A percentile compares a stretch with the other conserved stretches of the same genome.
Evolutionary conservation across 176 grass and related monocot species (phyloP).

Genomic region (Hordeum marinum): DNA sequence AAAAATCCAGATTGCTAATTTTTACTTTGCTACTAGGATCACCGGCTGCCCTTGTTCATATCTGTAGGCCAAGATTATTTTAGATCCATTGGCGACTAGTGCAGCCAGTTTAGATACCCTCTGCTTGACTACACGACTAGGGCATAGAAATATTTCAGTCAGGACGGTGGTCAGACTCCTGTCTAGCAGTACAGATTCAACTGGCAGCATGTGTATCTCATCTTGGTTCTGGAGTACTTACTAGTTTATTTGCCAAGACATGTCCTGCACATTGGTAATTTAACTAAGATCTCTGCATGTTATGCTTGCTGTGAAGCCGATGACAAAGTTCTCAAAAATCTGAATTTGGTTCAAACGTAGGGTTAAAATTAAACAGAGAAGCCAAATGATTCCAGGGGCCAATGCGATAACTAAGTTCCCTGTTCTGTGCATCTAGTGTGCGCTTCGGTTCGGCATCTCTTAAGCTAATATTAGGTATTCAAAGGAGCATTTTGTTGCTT

Average conservation of each 20-base stretch:
- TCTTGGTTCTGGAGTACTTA: constrained; percentile 11
- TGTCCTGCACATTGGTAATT: neutral
- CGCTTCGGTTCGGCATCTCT: constrained; percentile 15
- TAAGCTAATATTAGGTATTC: neutral
- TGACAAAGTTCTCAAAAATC: constrained; percentile 7
- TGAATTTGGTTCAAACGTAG: neutral
- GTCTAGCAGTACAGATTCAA: constrained; percentile 9
- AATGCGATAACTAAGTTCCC: constrained; percentile 2
- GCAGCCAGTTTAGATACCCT: neutral
- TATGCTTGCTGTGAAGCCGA: neutral
- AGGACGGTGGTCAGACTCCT: constrained; percentile 24
- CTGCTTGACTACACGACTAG: constrained; percentile 4
- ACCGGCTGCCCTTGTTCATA: constrained; percentile 17
- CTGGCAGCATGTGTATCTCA: constrained; percentile 17
- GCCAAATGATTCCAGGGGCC: constrained; percentile 29
- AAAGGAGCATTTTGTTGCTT: neutral
- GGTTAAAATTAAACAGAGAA: constrained; percentile 20
- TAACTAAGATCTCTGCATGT: constrained; percentile 16
- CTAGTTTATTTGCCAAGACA: neutral
- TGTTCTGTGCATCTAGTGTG: constrained; percentile 5
- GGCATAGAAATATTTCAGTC: constrained; percentile 28
- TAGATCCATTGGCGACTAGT: constrained; percentile 1
- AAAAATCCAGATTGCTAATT: constrained; percentile 28
- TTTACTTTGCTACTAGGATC: constrained; percentile 34
- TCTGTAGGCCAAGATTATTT: neutral